Percentiles rank a stretch among this genome's conserved stretches.
Conservation (phyloP, 768 basidiomycete species). For the Leccinum subtestaceum region DNA sequence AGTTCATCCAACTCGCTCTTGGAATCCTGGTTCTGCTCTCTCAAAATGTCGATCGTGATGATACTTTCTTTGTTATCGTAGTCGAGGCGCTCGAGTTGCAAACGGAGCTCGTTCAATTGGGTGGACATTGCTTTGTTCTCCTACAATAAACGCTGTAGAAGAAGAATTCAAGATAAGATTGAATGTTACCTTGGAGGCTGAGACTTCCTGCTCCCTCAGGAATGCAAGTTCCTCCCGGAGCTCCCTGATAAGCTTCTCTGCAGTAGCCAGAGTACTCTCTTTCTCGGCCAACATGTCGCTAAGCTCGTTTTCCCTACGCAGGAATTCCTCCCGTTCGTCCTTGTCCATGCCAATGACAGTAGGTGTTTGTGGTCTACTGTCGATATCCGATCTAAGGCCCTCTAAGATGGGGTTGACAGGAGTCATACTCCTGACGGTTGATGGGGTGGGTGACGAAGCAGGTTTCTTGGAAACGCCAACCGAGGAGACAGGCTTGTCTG, state of each 20-base stretch:
- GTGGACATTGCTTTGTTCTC: slow-evolving; percentile 94
- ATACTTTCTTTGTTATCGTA: slow-evolving; percentile 95
- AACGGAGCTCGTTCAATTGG: slow-evolving; percentile 87
- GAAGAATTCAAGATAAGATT: slow-evolving; percentile 2
- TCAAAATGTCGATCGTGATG: slow-evolving; percentile 91
- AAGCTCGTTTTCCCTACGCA: slow-evolving; percentile 94
- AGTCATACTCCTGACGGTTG: slow-evolving; percentile 67
- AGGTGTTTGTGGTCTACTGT: slow-evolving; percentile 90
- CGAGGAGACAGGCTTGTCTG: slow-evolving; percentile 52
- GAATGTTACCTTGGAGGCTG: slow-evolving; percentile 63
- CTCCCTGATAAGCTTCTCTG: slow-evolving; percentile 86
- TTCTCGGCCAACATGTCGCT: slow-evolving; percentile 90
- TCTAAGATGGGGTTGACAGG: slow-evolving; percentile 74
- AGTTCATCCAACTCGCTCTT: slow-evolving; percentile 88
- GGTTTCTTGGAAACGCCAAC: slow-evolving; percentile 46
- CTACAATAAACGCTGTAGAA: slow-evolving; percentile 37
- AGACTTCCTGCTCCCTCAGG: slow-evolving; percentile 87
- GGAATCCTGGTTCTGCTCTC: slow-evolving; percentile 89
- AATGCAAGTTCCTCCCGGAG: slow-evolving; percentile 85
- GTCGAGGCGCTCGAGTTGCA: slow-evolving; percentile 88
- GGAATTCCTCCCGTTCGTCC: slow-evolving; percentile 96
- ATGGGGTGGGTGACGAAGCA: slow-evolving; percentile 60
- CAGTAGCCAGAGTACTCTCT: slow-evolving; percentile 75
- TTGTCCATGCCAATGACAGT: slow-evolving; percentile 86
- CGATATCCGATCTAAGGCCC: slow-evolving; percentile 65